Conservation (phyloP, 2,329 filamentous ascomycete species). For the Fonsecaea pedrosoi region DNA sequence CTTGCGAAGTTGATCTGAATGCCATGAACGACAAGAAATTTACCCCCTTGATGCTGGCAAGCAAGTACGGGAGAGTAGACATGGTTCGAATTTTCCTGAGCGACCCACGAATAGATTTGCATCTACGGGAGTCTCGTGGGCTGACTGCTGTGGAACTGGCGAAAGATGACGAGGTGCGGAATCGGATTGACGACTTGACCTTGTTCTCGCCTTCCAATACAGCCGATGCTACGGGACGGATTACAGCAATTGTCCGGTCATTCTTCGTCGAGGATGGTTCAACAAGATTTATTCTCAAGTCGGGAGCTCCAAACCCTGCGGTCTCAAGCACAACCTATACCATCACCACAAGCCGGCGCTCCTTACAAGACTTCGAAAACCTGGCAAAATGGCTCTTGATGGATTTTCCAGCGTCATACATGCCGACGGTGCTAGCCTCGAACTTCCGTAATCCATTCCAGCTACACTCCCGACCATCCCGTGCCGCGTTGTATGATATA, state of each 20-base stretch:
- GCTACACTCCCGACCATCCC: slow-evolving; percentile 87
- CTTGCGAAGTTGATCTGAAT: slow-evolving; percentile 94
- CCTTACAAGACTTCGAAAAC: slow-evolving; percentile 88
- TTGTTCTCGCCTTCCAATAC: slow-evolving; percentile 66
- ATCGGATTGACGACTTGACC: slow-evolving; percentile 92
- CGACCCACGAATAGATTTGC: slow-evolving; percentile 84
- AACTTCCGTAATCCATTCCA: slow-evolving; percentile 79
- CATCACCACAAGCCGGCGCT: slow-evolving; percentile 90
- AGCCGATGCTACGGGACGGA: slow-evolving; percentile 75
- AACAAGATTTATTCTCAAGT: slow-evolving; percentile 91
- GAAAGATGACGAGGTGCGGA: slow-evolving; percentile 96
- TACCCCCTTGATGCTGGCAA: slow-evolving; percentile 95
- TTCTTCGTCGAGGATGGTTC: slow-evolving; percentile 98
- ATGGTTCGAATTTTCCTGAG: slow-evolving; percentile 88
- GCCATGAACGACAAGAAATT: slow-evolving; percentile 94
- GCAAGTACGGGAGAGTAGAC: slow-evolving; percentile 95
- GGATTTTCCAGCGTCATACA: slow-evolving; percentile 94
- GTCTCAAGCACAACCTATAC: slow-evolving; percentile 78
- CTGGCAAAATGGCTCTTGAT: slow-evolving; percentile 80
- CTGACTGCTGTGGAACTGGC: slow-evolving; percentile 94
- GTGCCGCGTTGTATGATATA: slow-evolving; percentile 83
- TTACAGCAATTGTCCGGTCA: slow-evolving; percentile 89
- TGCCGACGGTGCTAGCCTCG: slow-evolving; percentile 77
- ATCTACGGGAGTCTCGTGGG: slow-evolving; percentile 82
- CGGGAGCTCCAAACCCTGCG: slow-evolving; percentile 73